Base-by-base conservation (phyloP, 148 eudicot genomes). In the Polygonum maritimum region DNA sequence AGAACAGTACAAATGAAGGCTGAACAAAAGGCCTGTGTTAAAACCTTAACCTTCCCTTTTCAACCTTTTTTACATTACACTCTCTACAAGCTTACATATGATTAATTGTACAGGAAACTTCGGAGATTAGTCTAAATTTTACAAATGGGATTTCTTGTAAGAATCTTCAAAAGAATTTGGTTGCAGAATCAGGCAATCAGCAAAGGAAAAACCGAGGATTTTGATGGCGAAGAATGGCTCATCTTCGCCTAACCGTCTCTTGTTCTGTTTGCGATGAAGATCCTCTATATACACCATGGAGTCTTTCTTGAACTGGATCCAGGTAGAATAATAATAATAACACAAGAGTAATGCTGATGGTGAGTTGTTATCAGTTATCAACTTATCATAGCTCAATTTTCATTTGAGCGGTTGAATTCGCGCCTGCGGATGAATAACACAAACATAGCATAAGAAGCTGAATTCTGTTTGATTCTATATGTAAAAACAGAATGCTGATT, bases 391-490 rank as follows among this genome's bases (percentile, higher is more conserved):
- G 79, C 83, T 85, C 85, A 70, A 81, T 82, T 85, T 94, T 94
- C 98, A 88, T 89, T 63, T 91, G 92, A 26, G 76, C 77, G 69
- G 81, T 82, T 35, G 85, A 79, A 21, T 80, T 40, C 75, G 84
- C 76, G 52, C 92, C 94, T 92, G 86, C 81, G 84, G 39, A 10
- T n/a, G 45, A 39, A 55, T n/a, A 60, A 19, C 45, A 76, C 58
- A 76, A 62, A 15, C 54, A 58, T 21, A 18, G 10, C 7, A 76
- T 48, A 39, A 76, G 65, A 76, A 49, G 18, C 33, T 35, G 60
- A 2, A 58, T 58, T 6, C 0, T 15, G 13, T 4, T 19, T 12
- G 7, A 39, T 63, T 19, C 54, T 36, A 18, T n/a, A 51, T 49
- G 2, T 49, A 35, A 3, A 45, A 21, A 5, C 2, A 26, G 16